Percentiles rank a stretch among this genome's conserved stretches.
phyloP scores from a whole-genome alignment of 495 filamentous ascomycete species.

The Talaromyces liani region DNA sequence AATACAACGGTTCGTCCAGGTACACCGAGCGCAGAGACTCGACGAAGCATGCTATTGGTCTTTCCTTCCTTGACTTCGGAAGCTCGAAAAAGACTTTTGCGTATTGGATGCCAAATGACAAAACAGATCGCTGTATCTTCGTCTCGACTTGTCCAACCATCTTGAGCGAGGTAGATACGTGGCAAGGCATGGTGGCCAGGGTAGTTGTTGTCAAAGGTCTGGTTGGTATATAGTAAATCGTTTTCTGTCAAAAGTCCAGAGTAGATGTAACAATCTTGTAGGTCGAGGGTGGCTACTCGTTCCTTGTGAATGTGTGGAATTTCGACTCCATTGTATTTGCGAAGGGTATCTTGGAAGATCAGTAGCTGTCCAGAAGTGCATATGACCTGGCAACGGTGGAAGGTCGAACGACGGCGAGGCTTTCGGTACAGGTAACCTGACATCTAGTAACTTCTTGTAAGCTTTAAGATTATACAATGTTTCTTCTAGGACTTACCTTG shows the following conservation, averaged over 20 bases:
- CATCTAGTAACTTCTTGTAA: constrained; percentile 30
- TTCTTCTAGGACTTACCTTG: constrained; percentile 30
- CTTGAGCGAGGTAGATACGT: constrained; percentile 52
- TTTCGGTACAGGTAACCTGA: constrained; percentile 62
- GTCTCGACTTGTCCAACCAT: constrained; percentile 60
- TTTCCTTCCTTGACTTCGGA: constrained; percentile 38
- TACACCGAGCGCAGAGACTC: constrained; percentile 51
- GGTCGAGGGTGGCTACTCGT: constrained; percentile 48
- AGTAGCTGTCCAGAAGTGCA: constrained; percentile 56
- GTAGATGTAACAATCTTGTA: constrained; percentile 67
- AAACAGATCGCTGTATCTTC: constrained; percentile 68
- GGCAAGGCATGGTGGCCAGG: constrained; percentile 60
- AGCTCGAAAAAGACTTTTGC: constrained; percentile 51
- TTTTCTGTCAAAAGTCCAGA: constrained; percentile 58
- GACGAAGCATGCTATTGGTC: constrained; percentile 34
- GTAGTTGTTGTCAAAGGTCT: constrained; percentile 60
- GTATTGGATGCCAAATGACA: constrained; percentile 62
- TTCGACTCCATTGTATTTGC: constrained; percentile 48
- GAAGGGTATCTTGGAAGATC: constrained; percentile 55
- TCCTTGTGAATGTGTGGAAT: constrained; percentile 58
- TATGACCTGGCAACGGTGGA: constrained; percentile 55
- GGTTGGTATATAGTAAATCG: constrained; percentile 62
- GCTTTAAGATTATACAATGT: background rate
- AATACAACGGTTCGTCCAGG: constrained; percentile 64
- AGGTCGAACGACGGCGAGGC: constrained; percentile 55